Conservation (phyloP, 139 green algal genomes). For the Closterium sp. region DNA sequence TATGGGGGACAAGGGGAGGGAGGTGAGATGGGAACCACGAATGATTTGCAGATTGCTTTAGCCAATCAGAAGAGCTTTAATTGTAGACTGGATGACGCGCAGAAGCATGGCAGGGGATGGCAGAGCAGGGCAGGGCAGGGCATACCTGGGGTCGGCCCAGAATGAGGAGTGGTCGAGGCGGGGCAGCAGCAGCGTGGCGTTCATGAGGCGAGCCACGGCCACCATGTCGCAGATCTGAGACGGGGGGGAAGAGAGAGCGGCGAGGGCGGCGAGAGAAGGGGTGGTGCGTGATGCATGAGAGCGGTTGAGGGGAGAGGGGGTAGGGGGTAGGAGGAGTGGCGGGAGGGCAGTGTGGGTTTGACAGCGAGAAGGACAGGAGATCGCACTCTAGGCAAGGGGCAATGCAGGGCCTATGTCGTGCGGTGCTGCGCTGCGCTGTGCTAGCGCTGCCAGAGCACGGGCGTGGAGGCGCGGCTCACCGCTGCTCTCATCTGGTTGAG, state of each 20-base stretch:
- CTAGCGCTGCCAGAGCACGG: too few relatives aligned
- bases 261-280: not conserved
- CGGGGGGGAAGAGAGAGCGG: not conserved
- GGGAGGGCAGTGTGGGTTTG: not conserved
- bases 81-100: not conserved
- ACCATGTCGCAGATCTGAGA: constrained; percentile 49
- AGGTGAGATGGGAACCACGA: too few relatives aligned
- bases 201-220: constrained; percentile 39
- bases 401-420: not conserved
- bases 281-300: not conserved
- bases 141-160: constrained; percentile 29
- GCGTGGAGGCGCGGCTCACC: constrained; percentile 17
- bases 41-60: not conserved
- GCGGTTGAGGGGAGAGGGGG: not conserved
- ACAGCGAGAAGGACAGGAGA: not conserved
- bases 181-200: constrained; percentile 39
- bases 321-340: not conserved
- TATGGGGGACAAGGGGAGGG: not conserved
- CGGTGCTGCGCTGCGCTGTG: too few relatives aligned
- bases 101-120: not conserved
- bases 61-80: not conserved
- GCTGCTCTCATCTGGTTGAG: constrained; percentile 35
- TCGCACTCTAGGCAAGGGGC: not conserved
- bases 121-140: not conserved
- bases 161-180: constrained; percentile 43